Percentiles rank a stretch among this genome's conserved stretches.
These are phyloP conservation scores for Pseudogymnoascus sp. DNA, from an alignment of 2,329 filamentous ascomycete species.

Conservation along the genomic window DNA sequence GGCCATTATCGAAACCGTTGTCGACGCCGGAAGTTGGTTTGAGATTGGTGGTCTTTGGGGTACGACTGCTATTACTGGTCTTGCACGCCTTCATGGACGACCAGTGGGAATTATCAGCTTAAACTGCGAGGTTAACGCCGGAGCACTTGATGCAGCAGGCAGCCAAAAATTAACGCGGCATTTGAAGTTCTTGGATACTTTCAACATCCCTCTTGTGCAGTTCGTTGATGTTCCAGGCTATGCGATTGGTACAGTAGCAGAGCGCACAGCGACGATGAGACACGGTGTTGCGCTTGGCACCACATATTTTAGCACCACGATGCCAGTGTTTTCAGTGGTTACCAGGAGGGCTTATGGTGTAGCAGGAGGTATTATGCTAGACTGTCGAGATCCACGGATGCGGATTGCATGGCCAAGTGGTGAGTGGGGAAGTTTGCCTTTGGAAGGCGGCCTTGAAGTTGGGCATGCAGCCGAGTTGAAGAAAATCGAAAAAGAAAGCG, in stretches of 20 bases:
- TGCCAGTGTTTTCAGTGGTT: conserved; percentile 54
- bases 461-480: conserved; percentile 53
- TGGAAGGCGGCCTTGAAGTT: conserved; percentile 58
- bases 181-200: conserved; percentile 56
- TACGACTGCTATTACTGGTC: conserved; percentile 50
- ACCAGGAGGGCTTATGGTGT: conserved; percentile 54
- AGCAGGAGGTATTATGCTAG: conserved; percentile 56
- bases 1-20: conserved; percentile 47
- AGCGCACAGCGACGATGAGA: conserved; percentile 56
- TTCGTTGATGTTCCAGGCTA: conserved; percentile 57
- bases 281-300: conserved; percentile 54
- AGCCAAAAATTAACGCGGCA: conserved; percentile 53
- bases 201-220: conserved; percentile 56
- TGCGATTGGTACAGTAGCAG: conserved; percentile 54
- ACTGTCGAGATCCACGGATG: conserved; percentile 51
- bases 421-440: conserved; percentile 52
- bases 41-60: conserved; percentile 59
- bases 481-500: conserved; percentile 43
- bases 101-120: conserved; percentile 52
- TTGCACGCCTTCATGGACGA: conserved; percentile 48
- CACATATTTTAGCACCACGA: conserved; percentile 54
- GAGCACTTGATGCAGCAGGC: conserved; percentile 52
- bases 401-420: conserved; percentile 57
- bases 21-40: conserved; percentile 51
- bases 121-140: conserved; percentile 54